phyloP scores from a whole-genome alignment of 139 green algal genomes.

The Tetratostichococcus sp. region DNA sequence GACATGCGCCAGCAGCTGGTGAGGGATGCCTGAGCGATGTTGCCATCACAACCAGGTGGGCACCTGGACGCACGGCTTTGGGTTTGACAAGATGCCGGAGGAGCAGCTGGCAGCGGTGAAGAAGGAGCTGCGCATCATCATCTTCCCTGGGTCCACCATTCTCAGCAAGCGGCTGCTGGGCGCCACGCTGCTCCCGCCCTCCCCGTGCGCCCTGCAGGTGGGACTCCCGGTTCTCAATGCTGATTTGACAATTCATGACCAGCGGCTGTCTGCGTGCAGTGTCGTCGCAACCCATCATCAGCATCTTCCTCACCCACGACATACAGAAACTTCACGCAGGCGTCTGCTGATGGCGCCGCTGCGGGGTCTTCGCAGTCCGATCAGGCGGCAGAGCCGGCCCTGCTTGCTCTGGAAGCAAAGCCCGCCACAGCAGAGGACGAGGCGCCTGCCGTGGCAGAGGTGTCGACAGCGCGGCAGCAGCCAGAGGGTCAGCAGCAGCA shows the following conservation, averaged over 20 bases:
- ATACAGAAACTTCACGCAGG: too few relatives aligned
- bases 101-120: slow-evolving; percentile 42
- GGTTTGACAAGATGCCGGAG: slow-evolving; percentile 46
- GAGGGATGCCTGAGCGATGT: too few relatives aligned
- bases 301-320: too few relatives aligned
- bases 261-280: background rate
- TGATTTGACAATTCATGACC: too few relatives aligned
- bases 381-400: background rate
- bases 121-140: slow-evolving; percentile 67
- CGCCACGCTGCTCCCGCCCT: background rate
- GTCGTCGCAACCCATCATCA: too few relatives aligned
- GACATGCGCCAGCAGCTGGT: too few relatives aligned
- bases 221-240: too few relatives aligned
- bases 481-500: background rate
- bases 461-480: too few relatives aligned
- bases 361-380: background rate
- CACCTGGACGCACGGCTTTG: slow-evolving; percentile 56
- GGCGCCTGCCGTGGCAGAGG: too few relatives aligned
- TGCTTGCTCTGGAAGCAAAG: background rate
- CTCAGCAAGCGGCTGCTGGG: slow-evolving; percentile 30
- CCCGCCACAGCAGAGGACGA: background rate
- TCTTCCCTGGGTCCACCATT: slow-evolving; percentile 72
- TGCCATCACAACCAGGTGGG: slow-evolving; percentile 8
- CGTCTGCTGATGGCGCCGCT: background rate
- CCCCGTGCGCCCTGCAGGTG: background rate